Evolutionary conservation across 768 basidiomycete species (phyloP).

Genomic region (Lentinula boryana): DNA sequence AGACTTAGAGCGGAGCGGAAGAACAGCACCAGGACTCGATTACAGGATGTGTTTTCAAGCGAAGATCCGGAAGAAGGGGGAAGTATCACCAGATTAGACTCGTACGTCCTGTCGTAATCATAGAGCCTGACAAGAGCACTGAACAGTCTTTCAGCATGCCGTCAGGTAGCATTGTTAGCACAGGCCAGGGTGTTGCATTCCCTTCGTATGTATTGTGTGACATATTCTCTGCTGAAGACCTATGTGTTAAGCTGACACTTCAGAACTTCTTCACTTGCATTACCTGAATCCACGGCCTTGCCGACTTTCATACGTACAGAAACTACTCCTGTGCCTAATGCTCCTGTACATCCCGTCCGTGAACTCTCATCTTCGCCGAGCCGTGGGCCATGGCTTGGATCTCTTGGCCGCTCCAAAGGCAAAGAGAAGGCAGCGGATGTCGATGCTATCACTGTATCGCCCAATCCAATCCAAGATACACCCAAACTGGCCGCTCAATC

Average conservation of each 20-base stretch:
- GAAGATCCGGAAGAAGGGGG: neutral
- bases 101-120: neutral
- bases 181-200: neutral
- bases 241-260: neutral
- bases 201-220: neutral
- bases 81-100: neutral
- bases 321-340: neutral
- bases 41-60: neutral
- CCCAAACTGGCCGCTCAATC: neutral
- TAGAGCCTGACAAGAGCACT: neutral
- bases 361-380: neutral
- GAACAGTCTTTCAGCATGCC: neutral
- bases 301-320: neutral
- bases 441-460: neutral
- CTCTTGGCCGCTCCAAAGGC: conserved; percentile 23
- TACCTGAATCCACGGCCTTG: neutral
- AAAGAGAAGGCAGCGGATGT: conserved; percentile 19
- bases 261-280: neutral
- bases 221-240: neutral
- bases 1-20: neutral
- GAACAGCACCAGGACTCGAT: conserved; percentile 1
- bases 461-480: neutral
- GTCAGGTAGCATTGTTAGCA: neutral
- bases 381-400: conserved; percentile 24
- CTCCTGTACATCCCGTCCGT: neutral